phyloP scores from a whole-genome alignment of 345 rosid genomes.

The Salix arbutifolia region DNA sequence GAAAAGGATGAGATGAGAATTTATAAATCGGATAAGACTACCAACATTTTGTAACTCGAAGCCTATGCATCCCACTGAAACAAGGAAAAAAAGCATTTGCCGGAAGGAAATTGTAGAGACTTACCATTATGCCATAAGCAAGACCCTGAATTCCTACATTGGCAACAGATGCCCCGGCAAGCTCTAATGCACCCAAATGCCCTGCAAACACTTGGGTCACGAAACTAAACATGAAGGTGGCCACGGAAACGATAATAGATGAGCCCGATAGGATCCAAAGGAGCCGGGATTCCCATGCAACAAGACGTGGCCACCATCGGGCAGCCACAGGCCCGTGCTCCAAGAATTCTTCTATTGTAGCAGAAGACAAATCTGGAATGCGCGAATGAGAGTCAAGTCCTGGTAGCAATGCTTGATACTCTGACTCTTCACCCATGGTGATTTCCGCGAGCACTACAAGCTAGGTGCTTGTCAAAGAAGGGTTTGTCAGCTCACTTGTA shows the following conservation, averaged over 20 bases:
- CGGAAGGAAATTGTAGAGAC: not conserved
- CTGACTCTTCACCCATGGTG: not conserved
- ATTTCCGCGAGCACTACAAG: not conserved
- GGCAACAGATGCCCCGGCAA: constrained; percentile 89
- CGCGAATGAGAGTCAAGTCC: constrained; percentile 55
- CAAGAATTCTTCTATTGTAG: constrained; percentile 60
- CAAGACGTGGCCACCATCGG: constrained; percentile 70
- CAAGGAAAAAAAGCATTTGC: not conserved
- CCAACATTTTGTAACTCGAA: too few species aligned
- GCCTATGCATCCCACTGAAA: not conserved
- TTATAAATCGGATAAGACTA: too few species aligned
- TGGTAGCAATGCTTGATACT: constrained; percentile 45
- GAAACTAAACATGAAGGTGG: constrained; percentile 82
- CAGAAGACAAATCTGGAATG: constrained; percentile 53
- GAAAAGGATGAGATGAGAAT: too few species aligned
- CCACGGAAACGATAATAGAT: constrained; percentile 59
- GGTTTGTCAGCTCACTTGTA: not conserved
- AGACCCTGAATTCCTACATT: constrained; percentile 90
- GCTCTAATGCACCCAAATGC: constrained; percentile 65
- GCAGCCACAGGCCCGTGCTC: constrained; percentile 29
- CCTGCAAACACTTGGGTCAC: constrained; percentile 75
- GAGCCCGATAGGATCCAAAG: constrained; percentile 78
- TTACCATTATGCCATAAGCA: constrained; percentile 91
- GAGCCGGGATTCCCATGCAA: constrained; percentile 74
- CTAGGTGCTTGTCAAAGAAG: not conserved